A percentile compares a stretch with the other conserved stretches of the same genome.
These are phyloP conservation scores for Termitomyces sp. DNA, from an alignment of 768 basidiomycete species.

Conservation along the genomic window DNA sequence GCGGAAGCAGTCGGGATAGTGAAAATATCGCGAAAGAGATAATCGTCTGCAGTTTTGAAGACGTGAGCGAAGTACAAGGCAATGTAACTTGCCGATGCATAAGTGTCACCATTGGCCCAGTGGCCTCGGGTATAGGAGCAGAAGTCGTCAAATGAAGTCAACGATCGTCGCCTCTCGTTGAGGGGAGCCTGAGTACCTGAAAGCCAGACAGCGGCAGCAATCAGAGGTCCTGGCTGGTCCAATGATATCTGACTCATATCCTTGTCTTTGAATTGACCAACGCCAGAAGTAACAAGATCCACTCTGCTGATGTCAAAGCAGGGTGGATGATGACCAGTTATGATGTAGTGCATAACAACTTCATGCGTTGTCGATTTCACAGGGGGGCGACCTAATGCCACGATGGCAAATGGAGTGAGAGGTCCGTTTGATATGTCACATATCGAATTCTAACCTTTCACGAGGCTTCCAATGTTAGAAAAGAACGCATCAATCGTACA, in stretches of 20 bases:
- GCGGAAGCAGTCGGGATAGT: neutral
- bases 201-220: neutral
- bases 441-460: neutral
- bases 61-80: neutral
- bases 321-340: neutral
- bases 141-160: neutral
- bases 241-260: neutral
- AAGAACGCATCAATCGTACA: neutral
- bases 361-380: neutral
- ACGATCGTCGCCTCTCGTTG: neutral
- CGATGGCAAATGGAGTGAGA: too few species aligned
- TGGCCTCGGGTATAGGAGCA: neutral
- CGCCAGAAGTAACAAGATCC: neutral
- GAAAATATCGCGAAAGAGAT: neutral
- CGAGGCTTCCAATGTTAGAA: neutral
- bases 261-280: neutral
- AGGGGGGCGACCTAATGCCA: too few species aligned
- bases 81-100: neutral
- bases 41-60: neutral
- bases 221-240: neutral
- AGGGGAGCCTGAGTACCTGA: too few species aligned
- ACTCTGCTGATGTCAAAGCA: neutral
- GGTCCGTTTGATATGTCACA: too few species aligned
- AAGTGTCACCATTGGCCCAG: neutral
- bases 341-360: neutral